These are phyloP conservation scores for Skeletonema costatum DNA, from an alignment of 108 stramenopile genomes.

Conservation along the genomic window DNA sequence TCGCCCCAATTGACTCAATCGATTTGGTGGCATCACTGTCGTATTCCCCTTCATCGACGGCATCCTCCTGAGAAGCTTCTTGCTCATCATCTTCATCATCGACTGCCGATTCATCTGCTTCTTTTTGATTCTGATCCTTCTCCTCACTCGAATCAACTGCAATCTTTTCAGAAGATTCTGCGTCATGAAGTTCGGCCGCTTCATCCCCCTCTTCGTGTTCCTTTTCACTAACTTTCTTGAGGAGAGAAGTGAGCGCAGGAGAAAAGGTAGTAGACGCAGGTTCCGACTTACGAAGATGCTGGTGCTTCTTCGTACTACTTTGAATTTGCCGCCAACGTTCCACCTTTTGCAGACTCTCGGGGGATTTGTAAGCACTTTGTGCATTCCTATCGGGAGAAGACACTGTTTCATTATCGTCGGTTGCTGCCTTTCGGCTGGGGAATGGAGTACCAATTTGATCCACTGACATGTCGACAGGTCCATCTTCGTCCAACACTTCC, in stretches of 20 bases:
- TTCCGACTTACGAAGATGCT: background rate
- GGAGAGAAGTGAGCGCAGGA: background rate
- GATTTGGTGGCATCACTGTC: conserved; percentile 7
- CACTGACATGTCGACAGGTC: conserved; percentile 3
- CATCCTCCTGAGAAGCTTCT: background rate
- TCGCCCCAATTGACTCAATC: background rate
- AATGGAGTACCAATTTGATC: background rate
- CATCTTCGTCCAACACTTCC: conserved; percentile 1
- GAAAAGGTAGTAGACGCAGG: background rate
- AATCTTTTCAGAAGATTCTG: background rate
- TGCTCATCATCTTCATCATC: conserved; percentile 12
- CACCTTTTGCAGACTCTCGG: background rate
- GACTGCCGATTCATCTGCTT: background rate
- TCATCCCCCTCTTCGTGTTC: background rate
- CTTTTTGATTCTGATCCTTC: background rate
- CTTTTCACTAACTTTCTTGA: background rate
- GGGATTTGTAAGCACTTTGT: background rate
- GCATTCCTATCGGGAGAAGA: background rate
- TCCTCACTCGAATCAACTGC: background rate
- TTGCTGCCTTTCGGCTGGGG: background rate
- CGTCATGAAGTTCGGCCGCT: background rate
- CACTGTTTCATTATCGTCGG: background rate
- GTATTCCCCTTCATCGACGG: background rate
- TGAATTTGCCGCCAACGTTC: background rate
- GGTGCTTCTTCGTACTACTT: background rate